These are phyloP conservation scores for Centrapalus pauciflorus DNA, from an alignment of 129 eudicot genomes.

Conservation along the genomic window DNA sequence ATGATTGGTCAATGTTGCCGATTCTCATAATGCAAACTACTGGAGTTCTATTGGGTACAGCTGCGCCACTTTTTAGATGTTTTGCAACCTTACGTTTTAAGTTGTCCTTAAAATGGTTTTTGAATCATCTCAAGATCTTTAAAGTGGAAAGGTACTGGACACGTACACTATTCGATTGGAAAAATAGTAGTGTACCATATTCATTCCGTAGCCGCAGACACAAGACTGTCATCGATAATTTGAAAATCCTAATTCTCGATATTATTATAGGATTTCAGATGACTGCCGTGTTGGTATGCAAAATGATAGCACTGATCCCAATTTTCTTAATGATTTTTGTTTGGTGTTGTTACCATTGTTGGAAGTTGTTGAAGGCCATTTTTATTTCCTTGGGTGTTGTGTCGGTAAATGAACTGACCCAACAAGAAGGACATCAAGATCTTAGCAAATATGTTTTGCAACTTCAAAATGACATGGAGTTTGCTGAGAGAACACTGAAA, in stretches of 20 bases:
- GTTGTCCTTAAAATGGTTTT: neutral
- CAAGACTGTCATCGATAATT: neutral
- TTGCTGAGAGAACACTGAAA: neutral
- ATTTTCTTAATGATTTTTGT: neutral
- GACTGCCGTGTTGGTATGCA: slow-evolving; percentile 29
- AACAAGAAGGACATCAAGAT: neutral
- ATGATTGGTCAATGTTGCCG: neutral
- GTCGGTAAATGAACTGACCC: neutral
- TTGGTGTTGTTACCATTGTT: neutral
- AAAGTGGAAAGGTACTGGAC: slow-evolving; percentile 10
- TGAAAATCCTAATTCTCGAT: slow-evolving; percentile 2
- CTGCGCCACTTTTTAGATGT: slow-evolving; percentile 9
- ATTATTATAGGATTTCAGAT: slow-evolving; percentile 18
- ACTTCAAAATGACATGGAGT: slow-evolving; percentile 8
- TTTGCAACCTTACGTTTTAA: slow-evolving; percentile 2
- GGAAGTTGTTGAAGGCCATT: neutral
- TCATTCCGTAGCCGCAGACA: neutral
- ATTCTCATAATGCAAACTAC: neutral
- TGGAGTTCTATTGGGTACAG: neutral
- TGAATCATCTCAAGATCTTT: neutral
- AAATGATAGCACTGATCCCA: slow-evolving; percentile 7
- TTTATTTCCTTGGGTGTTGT: neutral
- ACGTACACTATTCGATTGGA: slow-evolving; percentile 23
- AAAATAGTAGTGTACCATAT: slow-evolving; percentile 1
- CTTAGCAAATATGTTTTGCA: slow-evolving; percentile 12